Percentiles rank a stretch among this genome's conserved stretches.
phyloP scores from a whole-genome alignment of 768 basidiomycete species.

The Leccinum obscurum region DNA sequence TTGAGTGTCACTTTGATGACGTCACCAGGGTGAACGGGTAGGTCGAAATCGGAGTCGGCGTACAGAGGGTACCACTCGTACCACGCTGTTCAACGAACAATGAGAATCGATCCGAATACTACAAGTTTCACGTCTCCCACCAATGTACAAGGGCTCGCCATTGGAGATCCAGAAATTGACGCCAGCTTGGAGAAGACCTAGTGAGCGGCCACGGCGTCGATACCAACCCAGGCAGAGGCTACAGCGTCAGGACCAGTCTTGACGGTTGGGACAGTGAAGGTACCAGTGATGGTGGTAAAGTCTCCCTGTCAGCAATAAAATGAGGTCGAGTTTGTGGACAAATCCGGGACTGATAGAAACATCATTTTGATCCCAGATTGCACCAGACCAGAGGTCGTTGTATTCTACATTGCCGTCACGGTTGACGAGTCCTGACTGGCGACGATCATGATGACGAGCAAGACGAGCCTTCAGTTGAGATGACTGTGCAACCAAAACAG shows the following conservation, averaged over 20 bases:
- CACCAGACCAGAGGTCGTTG: slow-evolving; percentile 23
- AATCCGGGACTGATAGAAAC: slow-evolving; percentile 7
- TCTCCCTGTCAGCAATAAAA: slow-evolving; percentile 5
- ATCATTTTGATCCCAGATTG: slow-evolving; percentile 2
- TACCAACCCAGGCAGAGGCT: slow-evolving; percentile 19
- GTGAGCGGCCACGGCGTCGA: slow-evolving; percentile 9
- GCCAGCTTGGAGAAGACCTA: slow-evolving; percentile 17
- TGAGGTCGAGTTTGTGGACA: neutral
- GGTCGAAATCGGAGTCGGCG: no score
- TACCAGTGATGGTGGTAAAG: slow-evolving; percentile 11
- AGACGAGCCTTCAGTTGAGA: slow-evolving; percentile 15
- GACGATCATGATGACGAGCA: slow-evolving; percentile 14
- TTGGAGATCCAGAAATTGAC: slow-evolving; percentile 1
- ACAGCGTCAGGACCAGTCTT: neutral
- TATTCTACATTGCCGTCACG: slow-evolving; percentile 11
- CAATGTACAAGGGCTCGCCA: slow-evolving; percentile 4
- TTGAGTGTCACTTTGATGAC: slow-evolving; percentile 18
- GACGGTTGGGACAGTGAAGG: slow-evolving; percentile 9
- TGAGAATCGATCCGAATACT: neutral
- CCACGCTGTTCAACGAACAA: slow-evolving; percentile 17
- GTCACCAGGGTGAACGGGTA: neutral
- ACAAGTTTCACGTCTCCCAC: neutral
- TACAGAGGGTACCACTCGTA: slow-evolving; percentile 23
- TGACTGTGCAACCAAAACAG: slow-evolving; percentile 15
- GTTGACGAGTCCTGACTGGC: slow-evolving; percentile 13